Evolutionary conservation across 1,284 basidiomycete species (phyloP).

Genomic region (Sutorius eximius): DNA sequence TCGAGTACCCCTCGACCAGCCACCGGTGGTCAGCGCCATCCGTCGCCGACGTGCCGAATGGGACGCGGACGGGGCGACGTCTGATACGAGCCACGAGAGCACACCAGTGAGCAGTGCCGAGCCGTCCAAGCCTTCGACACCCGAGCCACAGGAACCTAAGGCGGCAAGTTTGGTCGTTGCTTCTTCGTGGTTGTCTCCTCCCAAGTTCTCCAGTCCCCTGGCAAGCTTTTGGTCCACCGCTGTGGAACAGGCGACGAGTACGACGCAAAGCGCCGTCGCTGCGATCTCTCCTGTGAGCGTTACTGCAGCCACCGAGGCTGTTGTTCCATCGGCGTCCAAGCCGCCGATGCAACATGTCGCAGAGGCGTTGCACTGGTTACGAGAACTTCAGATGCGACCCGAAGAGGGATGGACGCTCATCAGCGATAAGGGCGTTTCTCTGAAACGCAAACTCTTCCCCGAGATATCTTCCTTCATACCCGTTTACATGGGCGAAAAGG

Average conservation of each 20-base stretch:
- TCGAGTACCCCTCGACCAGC: slow-evolving; percentile 90
- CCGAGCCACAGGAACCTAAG: slow-evolving; percentile 22
- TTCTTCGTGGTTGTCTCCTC: slow-evolving; percentile 50
- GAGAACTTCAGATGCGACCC: slow-evolving; percentile 68
- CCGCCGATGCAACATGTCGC: slow-evolving; percentile 75
- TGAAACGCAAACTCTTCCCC: slow-evolving; percentile 75
- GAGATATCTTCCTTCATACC: slow-evolving; percentile 83
- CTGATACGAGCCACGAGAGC: slow-evolving; percentile 15
- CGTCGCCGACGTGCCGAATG: slow-evolving; percentile 68
- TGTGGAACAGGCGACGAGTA: slow-evolving; percentile 67
- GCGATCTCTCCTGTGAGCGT: slow-evolving; percentile 59
- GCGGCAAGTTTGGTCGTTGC: neutral
- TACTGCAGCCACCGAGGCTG: slow-evolving; percentile 37
- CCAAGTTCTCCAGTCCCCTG: slow-evolving; percentile 68
- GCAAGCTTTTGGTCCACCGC: slow-evolving; percentile 72
- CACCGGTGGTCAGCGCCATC: slow-evolving; percentile 75
- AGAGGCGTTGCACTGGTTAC: slow-evolving; percentile 77
- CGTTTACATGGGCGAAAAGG: slow-evolving; percentile 87
- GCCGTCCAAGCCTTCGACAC: slow-evolving; percentile 21
- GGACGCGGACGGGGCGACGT: slow-evolving; percentile 43
- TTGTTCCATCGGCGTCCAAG: slow-evolving; percentile 52
- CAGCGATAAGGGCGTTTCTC: slow-evolving; percentile 76
- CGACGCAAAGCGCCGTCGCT: slow-evolving; percentile 72
- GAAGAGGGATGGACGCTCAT: slow-evolving; percentile 78
- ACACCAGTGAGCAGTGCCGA: slow-evolving; percentile 31